A percentile compares a stretch with the other conserved stretches of the same genome.
Evolutionary conservation across 2,329 filamentous ascomycete species (phyloP).

Genomic region (Arthrobotrys sinensis): DNA sequence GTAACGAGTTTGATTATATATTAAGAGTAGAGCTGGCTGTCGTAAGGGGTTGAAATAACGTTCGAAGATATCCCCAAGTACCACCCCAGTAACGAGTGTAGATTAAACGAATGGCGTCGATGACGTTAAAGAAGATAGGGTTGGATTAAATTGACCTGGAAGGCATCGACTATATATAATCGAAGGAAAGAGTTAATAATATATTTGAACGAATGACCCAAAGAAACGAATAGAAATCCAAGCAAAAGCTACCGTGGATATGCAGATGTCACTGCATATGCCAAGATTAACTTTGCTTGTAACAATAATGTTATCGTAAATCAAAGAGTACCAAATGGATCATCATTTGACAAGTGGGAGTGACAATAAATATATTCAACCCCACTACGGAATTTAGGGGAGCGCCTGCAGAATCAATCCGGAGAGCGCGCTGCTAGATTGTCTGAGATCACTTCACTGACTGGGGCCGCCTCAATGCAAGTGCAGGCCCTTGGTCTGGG

Average conservation of each 20-base stretch:
- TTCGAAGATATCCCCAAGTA: conserved; percentile 13
- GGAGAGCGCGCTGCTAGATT: conserved; percentile 22
- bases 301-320: conserved; percentile 21
- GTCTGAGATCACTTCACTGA: conserved; percentile 21
- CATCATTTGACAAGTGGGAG: conserved; percentile 4
- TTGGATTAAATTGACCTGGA: conserved; percentile 1
- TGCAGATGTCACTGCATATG: conserved; percentile 41
- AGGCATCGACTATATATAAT: conserved; percentile 47
- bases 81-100: conserved; percentile 39
- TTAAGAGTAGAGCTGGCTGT: conserved; percentile 20
- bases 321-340: background rate
- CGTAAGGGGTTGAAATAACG: conserved; percentile 19
- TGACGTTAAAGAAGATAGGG: background rate
- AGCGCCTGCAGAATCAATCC: conserved; percentile 2
- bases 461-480: conserved; percentile 13
- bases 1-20: conserved; percentile 33
- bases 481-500: conserved; percentile 1
- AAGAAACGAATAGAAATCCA: conserved; percentile 4
- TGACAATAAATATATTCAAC: conserved; percentile 25
- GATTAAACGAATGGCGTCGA: conserved; percentile 45
- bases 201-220: conserved; percentile 19
- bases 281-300: conserved; percentile 37
- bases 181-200: conserved; percentile 35
- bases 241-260: conserved; percentile 19
- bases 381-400: background rate